phyloP scores from a whole-genome alignment of 2,329 filamentous ascomycete genomes.

The Paecilomyces sp. region DNA sequence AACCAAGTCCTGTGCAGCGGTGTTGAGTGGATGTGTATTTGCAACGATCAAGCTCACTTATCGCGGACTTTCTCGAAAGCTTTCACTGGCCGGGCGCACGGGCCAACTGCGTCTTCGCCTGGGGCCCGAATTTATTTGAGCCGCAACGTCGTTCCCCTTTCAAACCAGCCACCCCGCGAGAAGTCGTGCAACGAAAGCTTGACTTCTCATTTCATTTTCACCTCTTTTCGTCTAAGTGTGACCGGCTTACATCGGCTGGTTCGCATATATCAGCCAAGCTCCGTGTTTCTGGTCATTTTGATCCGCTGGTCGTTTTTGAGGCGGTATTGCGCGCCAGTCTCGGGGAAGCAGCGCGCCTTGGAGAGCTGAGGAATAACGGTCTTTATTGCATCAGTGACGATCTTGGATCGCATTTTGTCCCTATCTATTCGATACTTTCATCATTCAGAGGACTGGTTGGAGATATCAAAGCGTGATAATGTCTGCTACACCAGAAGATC shows the following conservation, averaged over 20 bases:
- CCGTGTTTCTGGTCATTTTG: not conserved
- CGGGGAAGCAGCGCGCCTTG: not conserved
- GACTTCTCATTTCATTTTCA: not conserved
- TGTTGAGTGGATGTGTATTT: not conserved
- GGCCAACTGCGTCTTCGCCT: slow-evolving; percentile 4
- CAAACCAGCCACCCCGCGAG: slow-evolving; percentile 2
- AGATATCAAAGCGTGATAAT: slow-evolving; percentile 14
- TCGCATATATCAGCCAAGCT: not conserved
- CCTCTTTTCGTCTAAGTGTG: not conserved
- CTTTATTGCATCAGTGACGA: not conserved
- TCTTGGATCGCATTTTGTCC: not conserved
- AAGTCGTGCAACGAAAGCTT: not conserved
- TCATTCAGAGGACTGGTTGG: not conserved
- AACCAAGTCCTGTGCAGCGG: not conserved
- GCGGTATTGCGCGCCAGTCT: not conserved
- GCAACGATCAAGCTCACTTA: not conserved
- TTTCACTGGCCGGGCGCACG: slow-evolving; percentile 5
- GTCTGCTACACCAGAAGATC: slow-evolving; percentile 32
- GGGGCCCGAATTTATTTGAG: slow-evolving; percentile 7
- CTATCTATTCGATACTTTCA: not conserved
- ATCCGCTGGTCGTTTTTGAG: not conserved
- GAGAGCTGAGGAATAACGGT: not conserved
- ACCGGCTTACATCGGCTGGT: not conserved
- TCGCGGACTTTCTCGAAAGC: not conserved
- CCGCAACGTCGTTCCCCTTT: slow-evolving; percentile 4